Conservation (phyloP, 176 grass and related monocot species). For the Thinopyrum elongatum region DNA sequence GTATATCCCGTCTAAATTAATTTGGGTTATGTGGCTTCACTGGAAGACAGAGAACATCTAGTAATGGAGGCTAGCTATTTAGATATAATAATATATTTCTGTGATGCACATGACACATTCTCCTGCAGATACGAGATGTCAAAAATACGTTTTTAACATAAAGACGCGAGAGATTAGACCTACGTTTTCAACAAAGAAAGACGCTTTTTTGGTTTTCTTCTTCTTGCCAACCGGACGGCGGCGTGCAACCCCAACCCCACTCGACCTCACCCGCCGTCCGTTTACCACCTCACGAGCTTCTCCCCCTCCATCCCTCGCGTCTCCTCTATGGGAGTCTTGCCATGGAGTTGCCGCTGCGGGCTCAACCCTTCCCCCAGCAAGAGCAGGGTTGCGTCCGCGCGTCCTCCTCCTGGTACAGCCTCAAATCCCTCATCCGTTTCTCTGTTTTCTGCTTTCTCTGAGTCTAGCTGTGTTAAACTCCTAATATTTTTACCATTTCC, state of each 20-base stretch:
- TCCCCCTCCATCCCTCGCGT: background rate
- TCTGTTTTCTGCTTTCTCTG: background rate
- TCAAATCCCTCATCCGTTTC: background rate
- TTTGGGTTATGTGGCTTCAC: too few species aligned
- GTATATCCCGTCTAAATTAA: too few species aligned
- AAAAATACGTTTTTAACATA: background rate
- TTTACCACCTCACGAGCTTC: background rate
- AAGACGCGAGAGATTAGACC: too few species aligned
- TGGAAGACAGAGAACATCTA: too few species aligned
- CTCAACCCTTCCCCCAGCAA: constrained; percentile 10
- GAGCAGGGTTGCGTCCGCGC: background rate
- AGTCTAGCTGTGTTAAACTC: background rate
- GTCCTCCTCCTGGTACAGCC: constrained; percentile 9
- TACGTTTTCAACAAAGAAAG: too few species aligned
- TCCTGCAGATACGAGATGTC: too few species aligned
- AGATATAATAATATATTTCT: too few species aligned
- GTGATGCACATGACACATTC: too few species aligned
- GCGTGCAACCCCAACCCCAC: background rate
- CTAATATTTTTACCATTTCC: background rate
- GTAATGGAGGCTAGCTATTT: too few species aligned
- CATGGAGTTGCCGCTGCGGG: constrained; percentile 32
- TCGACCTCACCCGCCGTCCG: background rate
- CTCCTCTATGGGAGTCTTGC: constrained; percentile 27
- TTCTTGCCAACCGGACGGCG: background rate
- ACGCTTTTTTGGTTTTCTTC: background rate